Evolutionary conservation across 1,139 yeast species (phyloP).

Genomic region (Yamadazyma dushanensis): DNA sequence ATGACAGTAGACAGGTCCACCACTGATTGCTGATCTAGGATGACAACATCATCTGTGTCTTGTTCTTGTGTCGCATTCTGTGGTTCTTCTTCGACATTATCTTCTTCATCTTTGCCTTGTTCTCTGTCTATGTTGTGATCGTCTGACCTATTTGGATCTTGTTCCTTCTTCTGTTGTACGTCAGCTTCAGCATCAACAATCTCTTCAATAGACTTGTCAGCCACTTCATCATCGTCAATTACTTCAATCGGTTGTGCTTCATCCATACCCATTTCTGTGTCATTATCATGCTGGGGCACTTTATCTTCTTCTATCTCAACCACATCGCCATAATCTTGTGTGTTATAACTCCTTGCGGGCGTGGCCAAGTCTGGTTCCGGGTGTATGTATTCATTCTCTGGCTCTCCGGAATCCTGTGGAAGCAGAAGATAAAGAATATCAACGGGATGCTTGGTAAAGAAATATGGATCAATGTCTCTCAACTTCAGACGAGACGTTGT

Average conservation of each 20-base stretch:
- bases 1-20: background rate
- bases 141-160: background rate
- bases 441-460: conserved; percentile 46
- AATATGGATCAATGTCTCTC: conserved; percentile 50
- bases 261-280: conserved; percentile 1
- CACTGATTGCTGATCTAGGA: background rate
- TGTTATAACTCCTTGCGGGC: no score
- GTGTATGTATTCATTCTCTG: no score
- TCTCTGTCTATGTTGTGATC: background rate
- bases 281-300: background rate
- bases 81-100: no score
- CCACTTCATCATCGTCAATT: conserved; percentile 1
- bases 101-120: background rate
- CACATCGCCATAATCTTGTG: conserved; percentile 10
- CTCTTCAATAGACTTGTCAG: background rate
- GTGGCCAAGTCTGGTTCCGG: no score
- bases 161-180: background rate
- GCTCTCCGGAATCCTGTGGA: conserved; percentile 5
- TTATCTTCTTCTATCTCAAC: background rate
- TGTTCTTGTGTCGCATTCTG: background rate
- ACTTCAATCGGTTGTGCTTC: conserved; percentile 1
- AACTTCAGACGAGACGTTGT: conserved; percentile 35
- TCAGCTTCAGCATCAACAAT: conserved; percentile 1
- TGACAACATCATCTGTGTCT: background rate
- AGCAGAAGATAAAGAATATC: conserved; percentile 26